phyloP scores from a whole-genome alignment of 805 yeast genomes.

The Zygosaccharomyces gambellarensis region DNA sequence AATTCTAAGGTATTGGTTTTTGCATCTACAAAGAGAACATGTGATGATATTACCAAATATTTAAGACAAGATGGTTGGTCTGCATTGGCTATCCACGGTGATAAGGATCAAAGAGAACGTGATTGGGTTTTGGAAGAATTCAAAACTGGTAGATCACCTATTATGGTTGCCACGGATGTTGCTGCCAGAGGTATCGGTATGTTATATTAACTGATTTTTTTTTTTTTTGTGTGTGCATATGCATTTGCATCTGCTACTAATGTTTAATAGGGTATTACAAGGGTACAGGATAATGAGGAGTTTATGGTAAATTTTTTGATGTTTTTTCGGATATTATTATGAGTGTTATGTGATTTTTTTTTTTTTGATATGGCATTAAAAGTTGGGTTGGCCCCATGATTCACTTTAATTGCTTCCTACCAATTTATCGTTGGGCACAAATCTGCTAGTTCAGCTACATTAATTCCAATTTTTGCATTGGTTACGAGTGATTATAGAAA shows the following conservation, averaged over 20 bases:
- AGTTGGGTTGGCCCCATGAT: conserved; percentile 3
- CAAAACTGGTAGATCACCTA: conserved; percentile 86
- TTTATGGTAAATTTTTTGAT: conserved; percentile 10
- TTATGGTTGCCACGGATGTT: conserved; percentile 99
- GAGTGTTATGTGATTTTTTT: not conserved
- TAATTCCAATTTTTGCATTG: conserved; percentile 1
- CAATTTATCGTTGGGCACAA: conserved; percentile 2
- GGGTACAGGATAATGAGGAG: not conserved
- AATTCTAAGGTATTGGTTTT: conserved; percentile 80
- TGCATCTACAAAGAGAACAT: conserved; percentile 95
- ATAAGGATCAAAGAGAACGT: conserved; percentile 95
- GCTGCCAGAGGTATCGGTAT: conserved; percentile 99
- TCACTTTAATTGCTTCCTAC: conserved; percentile 3
- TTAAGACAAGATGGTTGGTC: conserved; percentile 98
- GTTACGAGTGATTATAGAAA: conserved; percentile 6
- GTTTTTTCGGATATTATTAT: not conserved
- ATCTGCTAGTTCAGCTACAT: conserved; percentile 4
- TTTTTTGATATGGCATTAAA: conserved; percentile 9
- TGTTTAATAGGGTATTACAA: conserved; percentile 2
- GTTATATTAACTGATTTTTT: conserved; percentile 38
- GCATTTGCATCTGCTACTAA: conserved; percentile 5
- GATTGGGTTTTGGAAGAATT: conserved; percentile 97
- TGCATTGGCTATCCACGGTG: conserved; percentile 98
- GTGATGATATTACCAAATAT: conserved; percentile 89
- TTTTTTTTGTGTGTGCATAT: conserved; percentile 12